Evolutionary conservation across 2,329 filamentous ascomycete species (phyloP).

Genomic region (Aspergillus pseudonomiae): DNA sequence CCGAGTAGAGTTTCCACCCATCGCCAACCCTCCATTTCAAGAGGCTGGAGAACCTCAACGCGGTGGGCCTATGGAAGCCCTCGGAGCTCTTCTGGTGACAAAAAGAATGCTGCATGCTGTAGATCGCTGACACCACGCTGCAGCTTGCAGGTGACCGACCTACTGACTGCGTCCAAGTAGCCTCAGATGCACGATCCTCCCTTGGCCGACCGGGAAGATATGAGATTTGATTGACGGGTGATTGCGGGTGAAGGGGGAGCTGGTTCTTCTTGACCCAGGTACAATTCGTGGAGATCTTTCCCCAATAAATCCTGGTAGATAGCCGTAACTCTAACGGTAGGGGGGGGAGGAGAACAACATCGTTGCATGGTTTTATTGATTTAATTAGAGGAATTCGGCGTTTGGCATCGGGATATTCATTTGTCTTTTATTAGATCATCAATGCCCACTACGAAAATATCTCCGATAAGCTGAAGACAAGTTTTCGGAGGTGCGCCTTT

Average conservation of each 20-base stretch:
- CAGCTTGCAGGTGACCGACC: constrained; percentile 21
- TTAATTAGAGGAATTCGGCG: too few species aligned
- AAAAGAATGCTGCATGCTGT: constrained; percentile 15
- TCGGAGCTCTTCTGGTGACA: constrained; percentile 14
- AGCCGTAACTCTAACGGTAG: background rate
- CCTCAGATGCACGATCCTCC: constrained; percentile 16
- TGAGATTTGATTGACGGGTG: constrained; percentile 9
- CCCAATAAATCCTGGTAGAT: constrained; percentile 3
- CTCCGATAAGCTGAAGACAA: background rate
- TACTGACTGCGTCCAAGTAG: constrained; percentile 16
- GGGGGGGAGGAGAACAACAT: background rate
- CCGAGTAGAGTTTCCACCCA: constrained; percentile 5
- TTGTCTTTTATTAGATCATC: background rate
- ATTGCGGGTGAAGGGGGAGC: constrained; percentile 2
- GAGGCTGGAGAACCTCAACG: background rate
- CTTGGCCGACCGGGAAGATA: constrained; percentile 11
- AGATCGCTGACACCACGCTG: constrained; percentile 20
- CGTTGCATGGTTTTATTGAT: background rate
- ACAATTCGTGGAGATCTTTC: constrained; percentile 15
- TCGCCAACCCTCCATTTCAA: background rate
- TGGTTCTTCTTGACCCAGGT: background rate
- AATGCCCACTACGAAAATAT: background rate
- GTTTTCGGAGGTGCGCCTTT: background rate
- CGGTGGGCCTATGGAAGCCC: constrained; percentile 6
- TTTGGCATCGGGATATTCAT: background rate